Conservation (phyloP, 805 yeast species). For the Pachysolen tannophilus region DNA sequence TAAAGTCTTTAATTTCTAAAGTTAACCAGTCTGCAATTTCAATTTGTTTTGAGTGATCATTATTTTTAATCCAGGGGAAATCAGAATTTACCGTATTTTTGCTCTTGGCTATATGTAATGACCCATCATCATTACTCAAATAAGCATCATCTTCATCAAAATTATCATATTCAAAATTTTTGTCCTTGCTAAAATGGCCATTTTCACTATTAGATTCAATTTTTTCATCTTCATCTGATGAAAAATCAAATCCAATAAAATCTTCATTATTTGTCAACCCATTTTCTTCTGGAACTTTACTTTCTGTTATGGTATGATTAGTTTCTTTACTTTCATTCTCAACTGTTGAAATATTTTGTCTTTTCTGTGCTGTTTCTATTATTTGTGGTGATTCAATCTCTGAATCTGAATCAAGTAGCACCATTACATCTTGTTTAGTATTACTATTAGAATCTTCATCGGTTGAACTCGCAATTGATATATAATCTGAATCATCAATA, state of each 20-base stretch:
- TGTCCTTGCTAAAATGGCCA: slow-evolving; percentile 12
- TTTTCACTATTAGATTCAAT: slow-evolving; percentile 28
- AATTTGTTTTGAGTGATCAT: slow-evolving; percentile 67
- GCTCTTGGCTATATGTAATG: slow-evolving; percentile 18
- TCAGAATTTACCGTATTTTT: slow-evolving; percentile 24
- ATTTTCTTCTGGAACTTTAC: slow-evolving; percentile 12
- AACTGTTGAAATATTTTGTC: slow-evolving; percentile 46
- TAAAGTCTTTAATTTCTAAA: slow-evolving; percentile 77
- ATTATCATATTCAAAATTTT: slow-evolving; percentile 12
- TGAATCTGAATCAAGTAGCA: too few relatives aligned
- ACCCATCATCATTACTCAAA: slow-evolving; percentile 35
- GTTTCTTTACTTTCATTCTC: slow-evolving; percentile 1
- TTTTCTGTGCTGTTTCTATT: slow-evolving; percentile 39
- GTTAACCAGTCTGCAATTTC: slow-evolving; percentile 86
- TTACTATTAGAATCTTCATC: too few relatives aligned
- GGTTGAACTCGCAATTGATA: too few relatives aligned
- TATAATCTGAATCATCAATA: too few relatives aligned
- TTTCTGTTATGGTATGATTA: not conserved
- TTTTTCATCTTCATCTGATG: slow-evolving; percentile 25
- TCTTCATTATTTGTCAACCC: slow-evolving; percentile 39
- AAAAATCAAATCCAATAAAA: slow-evolving; percentile 47
- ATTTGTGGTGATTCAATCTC: slow-evolving; percentile 36
- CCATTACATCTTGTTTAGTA: too few relatives aligned
- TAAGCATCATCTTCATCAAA: slow-evolving; percentile 29
- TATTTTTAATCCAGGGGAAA: slow-evolving; percentile 73